Percentiles rank a stretch among this genome's conserved stretches.
Conservation (phyloP, 179 eudicot genomes). For the Silene coronaria region DNA sequence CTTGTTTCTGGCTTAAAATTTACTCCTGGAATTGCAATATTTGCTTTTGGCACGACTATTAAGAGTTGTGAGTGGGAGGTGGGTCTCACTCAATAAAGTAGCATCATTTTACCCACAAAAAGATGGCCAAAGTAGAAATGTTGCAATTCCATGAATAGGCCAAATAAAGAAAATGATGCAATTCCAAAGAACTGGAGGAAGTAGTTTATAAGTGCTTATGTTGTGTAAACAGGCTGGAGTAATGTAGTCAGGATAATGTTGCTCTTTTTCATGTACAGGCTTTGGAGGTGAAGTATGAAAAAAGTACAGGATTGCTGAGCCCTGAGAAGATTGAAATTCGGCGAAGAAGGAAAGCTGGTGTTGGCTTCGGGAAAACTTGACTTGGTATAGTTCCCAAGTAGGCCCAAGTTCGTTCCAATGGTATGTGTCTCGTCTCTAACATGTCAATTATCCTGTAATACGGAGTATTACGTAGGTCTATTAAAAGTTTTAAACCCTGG, state of each 20-base stretch:
- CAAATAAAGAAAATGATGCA: no score
- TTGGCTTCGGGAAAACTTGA: slow-evolving; percentile 68
- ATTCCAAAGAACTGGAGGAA: no score
- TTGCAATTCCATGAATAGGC: no score
- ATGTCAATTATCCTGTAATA: background rate
- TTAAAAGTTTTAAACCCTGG: no score
- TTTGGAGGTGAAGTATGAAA: slow-evolving; percentile 67
- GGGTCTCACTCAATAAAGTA: no score
- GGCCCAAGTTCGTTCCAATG: slow-evolving; percentile 4
- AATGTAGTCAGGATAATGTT: background rate
- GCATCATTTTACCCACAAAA: no score
- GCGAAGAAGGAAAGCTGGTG: slow-evolving; percentile 44
- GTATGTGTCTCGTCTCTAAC: slow-evolving; percentile 1
- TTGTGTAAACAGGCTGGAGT: background rate
- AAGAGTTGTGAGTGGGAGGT: no score
- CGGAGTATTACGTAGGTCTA: no score
- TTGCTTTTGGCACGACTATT: no score
- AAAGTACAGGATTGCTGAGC: slow-evolving; percentile 53
- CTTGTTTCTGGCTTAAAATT: no score
- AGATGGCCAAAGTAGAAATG: no score
- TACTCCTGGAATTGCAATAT: no score
- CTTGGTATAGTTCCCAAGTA: background rate
- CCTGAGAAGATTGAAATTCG: slow-evolving; percentile 65
- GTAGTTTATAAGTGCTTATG: background rate
- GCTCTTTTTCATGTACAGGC: slow-evolving; percentile 34